Conservation (phyloP, 305 asterid species). For the Lippia alba region DNA sequence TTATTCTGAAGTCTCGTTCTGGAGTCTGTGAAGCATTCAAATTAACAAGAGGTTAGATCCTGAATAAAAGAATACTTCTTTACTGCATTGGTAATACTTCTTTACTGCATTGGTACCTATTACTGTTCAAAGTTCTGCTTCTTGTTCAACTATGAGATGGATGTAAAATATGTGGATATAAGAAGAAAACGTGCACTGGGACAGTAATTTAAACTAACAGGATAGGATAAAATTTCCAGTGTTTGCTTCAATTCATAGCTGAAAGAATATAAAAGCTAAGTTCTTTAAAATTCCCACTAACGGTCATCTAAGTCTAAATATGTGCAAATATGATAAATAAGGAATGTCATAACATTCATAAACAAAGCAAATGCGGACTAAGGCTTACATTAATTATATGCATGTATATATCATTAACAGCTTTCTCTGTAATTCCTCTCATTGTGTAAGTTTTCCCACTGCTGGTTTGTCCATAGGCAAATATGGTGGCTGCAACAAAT, state of each 20-base stretch:
- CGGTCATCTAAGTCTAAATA: too few relatives aligned
- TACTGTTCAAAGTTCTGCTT: not conserved
- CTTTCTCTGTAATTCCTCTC: slow-evolving; percentile 95
- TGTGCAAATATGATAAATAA: not conserved
- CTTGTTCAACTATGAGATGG: slow-evolving; percentile 13
- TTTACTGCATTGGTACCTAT: not conserved
- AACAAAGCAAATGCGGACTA: slow-evolving; percentile 18
- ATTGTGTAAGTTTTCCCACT: slow-evolving; percentile 95
- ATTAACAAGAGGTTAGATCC: slow-evolving; percentile 22
- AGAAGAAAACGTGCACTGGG: not conserved
- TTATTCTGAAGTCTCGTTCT: slow-evolving; percentile 86
- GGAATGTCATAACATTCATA: not conserved
- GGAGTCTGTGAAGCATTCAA: slow-evolving; percentile 66
- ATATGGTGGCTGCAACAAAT: slow-evolving; percentile 79
- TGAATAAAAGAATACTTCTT: not conserved
- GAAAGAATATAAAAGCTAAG: not conserved
- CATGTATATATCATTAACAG: slow-evolving; percentile 80
- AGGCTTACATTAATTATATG: slow-evolving; percentile 86
- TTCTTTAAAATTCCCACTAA: not conserved
- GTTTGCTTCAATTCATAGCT: not conserved
- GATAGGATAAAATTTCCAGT: not conserved
- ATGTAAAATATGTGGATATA: not conserved
- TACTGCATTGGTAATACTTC: not conserved
- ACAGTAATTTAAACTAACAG: not conserved
- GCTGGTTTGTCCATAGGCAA: slow-evolving; percentile 98